phyloP scores from a whole-genome alignment of 2,329 filamentous ascomycete genomes.

The Fusarium domesticum region DNA sequence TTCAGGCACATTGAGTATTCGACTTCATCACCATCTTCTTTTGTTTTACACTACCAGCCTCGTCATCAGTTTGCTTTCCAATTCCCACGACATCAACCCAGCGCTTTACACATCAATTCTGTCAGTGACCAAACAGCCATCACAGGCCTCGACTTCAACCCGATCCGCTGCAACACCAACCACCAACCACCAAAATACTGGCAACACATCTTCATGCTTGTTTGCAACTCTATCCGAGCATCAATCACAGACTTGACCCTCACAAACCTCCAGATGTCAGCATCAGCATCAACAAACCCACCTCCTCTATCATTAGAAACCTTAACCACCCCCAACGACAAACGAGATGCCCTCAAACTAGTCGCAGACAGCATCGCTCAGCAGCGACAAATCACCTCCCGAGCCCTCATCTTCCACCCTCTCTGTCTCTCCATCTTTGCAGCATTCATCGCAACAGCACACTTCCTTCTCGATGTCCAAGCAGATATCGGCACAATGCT shows the following conservation, averaged over 20 bases:
- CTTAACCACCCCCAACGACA: conserved; percentile 53
- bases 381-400: conserved; percentile 68
- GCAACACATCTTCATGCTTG: too few species aligned
- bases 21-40: too few species aligned
- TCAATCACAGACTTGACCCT: not conserved
- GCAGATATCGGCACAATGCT: conserved; percentile 52
- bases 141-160: too few species aligned
- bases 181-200: too few species aligned
- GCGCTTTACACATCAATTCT: too few species aligned
- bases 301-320: conserved; percentile 56
- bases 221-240: too few species aligned
- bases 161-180: too few species aligned
- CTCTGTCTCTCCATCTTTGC: conserved; percentile 46
- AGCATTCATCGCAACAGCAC: conserved; percentile 39
- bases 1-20: too few species aligned
- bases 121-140: too few species aligned
- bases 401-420: conserved; percentile 62
- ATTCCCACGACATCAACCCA: too few species aligned
- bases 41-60: too few species aligned
- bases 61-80: too few species aligned
- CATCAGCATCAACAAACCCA: conserved; percentile 36
- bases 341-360: conserved; percentile 65
- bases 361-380: conserved; percentile 80
- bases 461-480: conserved; percentile 38
- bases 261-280: not conserved